A percentile compares a stretch with the other conserved stretches of the same genome.
Evolutionary conservation across 169 alveolate genomes (phyloP).

Genomic region (Neospora caninum): DNA sequence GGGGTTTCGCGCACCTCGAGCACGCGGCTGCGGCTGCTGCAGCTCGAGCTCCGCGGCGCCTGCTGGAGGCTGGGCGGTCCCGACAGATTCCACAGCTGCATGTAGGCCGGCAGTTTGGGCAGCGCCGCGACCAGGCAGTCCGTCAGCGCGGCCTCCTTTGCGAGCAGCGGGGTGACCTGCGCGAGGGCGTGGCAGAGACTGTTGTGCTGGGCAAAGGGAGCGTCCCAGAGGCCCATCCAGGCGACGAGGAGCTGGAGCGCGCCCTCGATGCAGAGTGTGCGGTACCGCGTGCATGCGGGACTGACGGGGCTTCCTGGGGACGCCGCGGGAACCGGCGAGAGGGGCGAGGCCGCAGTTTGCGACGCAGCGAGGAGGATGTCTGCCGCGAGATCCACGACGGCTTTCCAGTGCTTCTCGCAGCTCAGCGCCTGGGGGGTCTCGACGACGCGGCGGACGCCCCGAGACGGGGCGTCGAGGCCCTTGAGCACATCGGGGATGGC

Average conservation of each 20-base stretch:
- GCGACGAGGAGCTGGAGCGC: slow-evolving; percentile 23
- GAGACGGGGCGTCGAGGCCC: slow-evolving; percentile 36
- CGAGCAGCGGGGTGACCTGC: not conserved
- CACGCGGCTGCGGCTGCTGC: slow-evolving; percentile 35
- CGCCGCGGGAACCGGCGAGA: not conserved
- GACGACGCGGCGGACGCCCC: slow-evolving; percentile 20
- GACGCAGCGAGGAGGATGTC: slow-evolving; percentile 9
- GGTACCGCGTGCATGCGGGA: not conserved
- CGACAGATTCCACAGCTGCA: slow-evolving; percentile 51
- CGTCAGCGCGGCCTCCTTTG: not conserved
- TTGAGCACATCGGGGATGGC: slow-evolving; percentile 29
- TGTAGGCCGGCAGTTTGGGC: slow-evolving; percentile 33
- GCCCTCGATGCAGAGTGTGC: not conserved
- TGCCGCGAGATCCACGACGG: slow-evolving; percentile 18
- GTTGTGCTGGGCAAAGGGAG: not conserved
- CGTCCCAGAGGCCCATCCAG: slow-evolving; percentile 49
- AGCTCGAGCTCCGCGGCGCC: not conserved
- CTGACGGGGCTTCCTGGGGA: not conserved
- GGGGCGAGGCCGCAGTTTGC: not conserved
- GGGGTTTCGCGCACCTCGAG: not conserved
- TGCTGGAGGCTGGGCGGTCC: slow-evolving; percentile 1
- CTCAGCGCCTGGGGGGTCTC: slow-evolving; percentile 25
- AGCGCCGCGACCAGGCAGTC: slow-evolving; percentile 60
- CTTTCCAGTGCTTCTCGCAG: not conserved
- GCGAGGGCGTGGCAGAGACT: slow-evolving; percentile 34